Evolutionary conservation across 75 land plant genomes (phyloP), one percentile per base, ranked within the genome.

Genomic region (Ceratopteris richardii): DNA sequence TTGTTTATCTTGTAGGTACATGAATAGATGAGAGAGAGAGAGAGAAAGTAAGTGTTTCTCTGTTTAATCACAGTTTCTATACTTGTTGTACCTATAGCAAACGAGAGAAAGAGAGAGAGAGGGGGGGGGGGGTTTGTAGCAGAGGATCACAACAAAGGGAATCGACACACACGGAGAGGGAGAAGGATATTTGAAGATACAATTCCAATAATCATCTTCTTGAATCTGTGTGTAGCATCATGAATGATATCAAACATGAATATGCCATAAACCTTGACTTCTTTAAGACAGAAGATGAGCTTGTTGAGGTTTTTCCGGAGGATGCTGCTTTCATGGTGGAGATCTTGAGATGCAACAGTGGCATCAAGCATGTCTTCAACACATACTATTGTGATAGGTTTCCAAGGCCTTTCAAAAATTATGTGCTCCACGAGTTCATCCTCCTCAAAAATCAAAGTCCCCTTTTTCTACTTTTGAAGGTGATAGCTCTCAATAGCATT

Each of bases 371-470:
- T n/a, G n/a, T n/a, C 54, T 52, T 52, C 54, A 18, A 52, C 27
- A 1, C 54, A 18, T 52, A 52, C 54, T 52, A 52, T 23, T 52
- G 54, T 28, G 25, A 26, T 13, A 18, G 54, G 7, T 52, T 52
- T 22, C 56, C 19, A 5, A 70, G 66, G 36, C 46, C 75, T 0
- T 68, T 65, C 0, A 64, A 65, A 36, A 71, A 82, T 16, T 37
- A 66, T 3, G 68, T 82, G 31, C 75, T 71, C 44, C 27, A 75
- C 7, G 86, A 82, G 68, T 75, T 78, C 68, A 62, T 82, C n/a
- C 75, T 75, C 76, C 66, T 82, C 1, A 81, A 82, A 63, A 82
- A 82, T 47, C 85, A 82, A 59, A 36, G 78, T 19, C 86, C 86
- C 11, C 66, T 83, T 18, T 75, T 78, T 60, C 19, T 78, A n/a